Evolutionary conservation across 2,329 filamentous ascomycete species (phyloP), one percentile per base, ranked within the genome.

Genomic region (Aspergillus spinulosporus): DNA sequence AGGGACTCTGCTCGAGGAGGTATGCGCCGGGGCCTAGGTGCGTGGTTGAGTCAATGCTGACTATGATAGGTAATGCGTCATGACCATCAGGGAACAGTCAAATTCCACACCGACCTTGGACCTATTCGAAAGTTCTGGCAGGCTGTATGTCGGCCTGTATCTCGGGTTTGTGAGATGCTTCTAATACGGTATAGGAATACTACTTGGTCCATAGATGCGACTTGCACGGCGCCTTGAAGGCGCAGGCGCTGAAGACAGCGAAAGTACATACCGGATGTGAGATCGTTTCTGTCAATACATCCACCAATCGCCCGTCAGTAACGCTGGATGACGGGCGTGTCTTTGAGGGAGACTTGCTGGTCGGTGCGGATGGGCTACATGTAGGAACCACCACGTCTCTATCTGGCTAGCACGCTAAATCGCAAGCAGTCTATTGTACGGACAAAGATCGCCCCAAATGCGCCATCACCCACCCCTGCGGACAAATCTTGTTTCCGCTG

Each of bases 171-270:
- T 21, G 21, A 21, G 21, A 21, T 21, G 21, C 4, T 2, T 7
- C 43, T 52, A 28, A 53, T 21, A 21, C n/a, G 3, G 12, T 11
- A 4, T n/a, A 69, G 67, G 67, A 66, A 54, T 69, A 64, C 59
- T 71, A 68, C 37, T 65, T 73, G 2, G 68, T 72, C 8, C 75
- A 78, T 57, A 68, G 76, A n/a, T 71, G 76, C 26, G 76, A 78
- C 56, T 62, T 79, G 43, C 76, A 78, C 57, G 70, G 69, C 26
- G 61, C 69, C 21, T 61, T 77, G 2, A 71, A 72, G 49, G 29
- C 66, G 15, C 63, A 71, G 21, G 73, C 74, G 0, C n/a, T 60
- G 4, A 49, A 65, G 32, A 65, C 61, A 0, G 64, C 65, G 0
- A 60, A 53, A 5, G 52, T 70, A 4, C 59, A 67, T 39, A 63